Base-by-base conservation (phyloP, 331 rosid species). In the Dryas integrifolia region DNA sequence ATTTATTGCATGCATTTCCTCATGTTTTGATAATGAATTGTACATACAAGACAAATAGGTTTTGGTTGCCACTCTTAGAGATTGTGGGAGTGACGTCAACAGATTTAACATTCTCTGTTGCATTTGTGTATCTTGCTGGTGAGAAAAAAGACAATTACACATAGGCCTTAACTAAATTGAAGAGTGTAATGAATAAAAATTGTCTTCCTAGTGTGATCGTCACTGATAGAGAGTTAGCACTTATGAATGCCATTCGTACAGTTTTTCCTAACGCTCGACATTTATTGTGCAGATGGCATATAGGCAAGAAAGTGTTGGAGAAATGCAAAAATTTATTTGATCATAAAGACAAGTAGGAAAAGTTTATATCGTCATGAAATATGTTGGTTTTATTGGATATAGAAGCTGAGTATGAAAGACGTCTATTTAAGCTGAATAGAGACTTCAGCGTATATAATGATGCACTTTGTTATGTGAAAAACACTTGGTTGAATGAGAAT, bases 171-270 rank as follows among this genome's bases (percentile, higher is more conserved):
- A 45, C 50, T 57, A 6, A 47, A 18, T 35, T 75, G 41, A 45
- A 40, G 55, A 50, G 55, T 16, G 7, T 75, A 46, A 5, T 75
- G 35, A 47, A 56, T 75, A 59, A 66, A 12, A 11, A 44, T 35
- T 59, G 46, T 46, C 39, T 65, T 38, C 66, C 58, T 26, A 45
- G 21, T 26, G 50, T 56, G 11, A 9, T 72, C 47, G 69, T 72
- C 24, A 60, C 9, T 0, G 45, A 47, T 30, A 47, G 46, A 45
- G 58, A 75, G 44, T 65, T 15, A 30, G 40, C 50, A 0, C 52
- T 75, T 13, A 75, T 75, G 67, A 75, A 46, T 1, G 79, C 51
- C 9, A 18, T 75, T 38, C 21, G 21, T 60, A 30, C 5, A 5
- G 6, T 66, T 52, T 75, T 75, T 66, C 73, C 59, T 1, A 45